A percentile compares a stretch with the other conserved stretches of the same genome.
Evolutionary conservation across 75 land plant genomes (phyloP).

Genomic region (Larix kaempferi): DNA sequence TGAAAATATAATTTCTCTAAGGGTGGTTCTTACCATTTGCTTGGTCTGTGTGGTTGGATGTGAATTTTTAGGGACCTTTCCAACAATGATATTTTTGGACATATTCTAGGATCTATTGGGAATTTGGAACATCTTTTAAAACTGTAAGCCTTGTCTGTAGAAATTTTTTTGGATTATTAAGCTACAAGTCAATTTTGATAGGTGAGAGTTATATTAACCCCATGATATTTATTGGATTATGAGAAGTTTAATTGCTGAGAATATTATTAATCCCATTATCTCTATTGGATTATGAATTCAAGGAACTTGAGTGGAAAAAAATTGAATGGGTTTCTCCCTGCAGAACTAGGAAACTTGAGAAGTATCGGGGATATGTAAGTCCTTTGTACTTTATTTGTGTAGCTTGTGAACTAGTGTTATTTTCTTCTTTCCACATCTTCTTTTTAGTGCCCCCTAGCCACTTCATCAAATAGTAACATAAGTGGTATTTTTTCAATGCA

Average conservation of each 20-base stretch:
- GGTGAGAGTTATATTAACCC: background rate
- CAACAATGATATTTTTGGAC: slow-evolving; percentile 63
- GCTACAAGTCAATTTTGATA: background rate
- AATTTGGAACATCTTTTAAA: slow-evolving; percentile 86
- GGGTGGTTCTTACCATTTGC: background rate
- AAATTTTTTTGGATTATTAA: background rate
- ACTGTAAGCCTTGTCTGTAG: slow-evolving; percentile 32
- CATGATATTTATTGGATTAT: too few species aligned
- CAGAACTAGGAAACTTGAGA: slow-evolving; percentile 81
- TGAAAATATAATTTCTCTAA: background rate
- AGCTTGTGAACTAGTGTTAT: background rate
- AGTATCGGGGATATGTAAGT: slow-evolving; percentile 84
- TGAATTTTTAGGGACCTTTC: slow-evolving; percentile 69
- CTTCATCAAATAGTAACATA: background rate
- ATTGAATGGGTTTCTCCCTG: slow-evolving; percentile 67
- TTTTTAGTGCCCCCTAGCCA: background rate
- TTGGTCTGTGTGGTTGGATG: background rate
- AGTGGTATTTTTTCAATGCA: slow-evolving; percentile 11
- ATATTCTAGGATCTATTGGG: slow-evolving; percentile 81
- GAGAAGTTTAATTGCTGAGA: too few species aligned
- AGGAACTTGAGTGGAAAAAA: slow-evolving; percentile 80
- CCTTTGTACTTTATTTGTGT: background rate
- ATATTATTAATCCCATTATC: background rate
- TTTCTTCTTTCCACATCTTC: background rate
- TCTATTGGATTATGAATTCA: background rate